Base-by-base conservation (phyloP, 306 rosid genomes). In the Cucurbita ficifolia region DNA sequence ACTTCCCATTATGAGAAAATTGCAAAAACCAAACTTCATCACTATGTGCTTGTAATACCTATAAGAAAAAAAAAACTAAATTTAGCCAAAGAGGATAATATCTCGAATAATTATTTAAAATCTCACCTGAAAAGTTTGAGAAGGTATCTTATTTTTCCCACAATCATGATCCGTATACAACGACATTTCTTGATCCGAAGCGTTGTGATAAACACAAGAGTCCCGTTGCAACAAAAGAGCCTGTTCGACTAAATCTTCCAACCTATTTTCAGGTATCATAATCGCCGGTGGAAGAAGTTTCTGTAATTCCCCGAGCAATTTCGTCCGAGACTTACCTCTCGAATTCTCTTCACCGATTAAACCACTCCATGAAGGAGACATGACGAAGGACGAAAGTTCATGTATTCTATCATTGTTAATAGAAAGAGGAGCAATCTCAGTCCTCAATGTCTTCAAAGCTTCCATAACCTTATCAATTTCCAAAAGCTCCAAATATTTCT, bases 161-260 rank as follows among this genome's bases (percentile, higher is more conserved):
- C 99, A 95, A 46, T 54, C 82, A 79, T 95, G 99, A 89, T 95
- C 99, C 4, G 89, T 62, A 75, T 88, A 95, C 83, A 95, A 79
- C 35, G 99, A 91, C 96, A 95, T 86, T 78, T 92, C 92, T 85
- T 79, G 89, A 24, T 91, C 89, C 86, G 81, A 55, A 45, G 96
- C 81, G 81, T 95, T 95, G 83, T 95, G 99, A 83, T 91, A 95
- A 19, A 81, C 81, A 83, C 99, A 95, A 83, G 96, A 82, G 76
- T 95, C 96, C 39, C 85, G 85, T 81, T 95, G 99, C 81, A 95
- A 80, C 83, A 88, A 83, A 76, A 95, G 96, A 40, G 97, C 99
- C 83, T 89, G 99, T 70, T 95, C 99, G 60, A 95, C 97, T 65
- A 95, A 80, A 81, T 91, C 89, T 77, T 95, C 99, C 88, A 95